Percentiles rank a stretch among this genome's conserved stretches.
Evolutionary conservation across 352 stramenopile genomes (phyloP).

Genomic region (Phytopythium vexans): DNA sequence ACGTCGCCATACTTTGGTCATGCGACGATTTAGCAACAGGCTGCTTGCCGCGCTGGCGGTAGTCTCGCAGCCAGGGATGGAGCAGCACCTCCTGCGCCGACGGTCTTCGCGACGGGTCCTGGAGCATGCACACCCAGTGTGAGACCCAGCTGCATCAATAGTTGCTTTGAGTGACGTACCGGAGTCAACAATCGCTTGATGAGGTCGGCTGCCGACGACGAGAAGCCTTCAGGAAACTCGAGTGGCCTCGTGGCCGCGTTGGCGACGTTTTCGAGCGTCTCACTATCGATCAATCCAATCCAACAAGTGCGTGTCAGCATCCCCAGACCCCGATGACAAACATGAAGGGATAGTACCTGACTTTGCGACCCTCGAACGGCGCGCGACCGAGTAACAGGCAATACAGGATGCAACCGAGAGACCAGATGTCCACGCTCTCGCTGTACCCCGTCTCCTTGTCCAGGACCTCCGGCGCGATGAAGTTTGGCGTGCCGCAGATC

Average conservation of each 20-base stretch:
- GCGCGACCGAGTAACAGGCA: slow-evolving; percentile 59
- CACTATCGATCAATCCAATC: slow-evolving; percentile 17
- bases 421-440: slow-evolving; percentile 76
- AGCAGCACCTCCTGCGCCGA: slow-evolving; percentile 47
- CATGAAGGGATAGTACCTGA: slow-evolving; percentile 33
- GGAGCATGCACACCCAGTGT: not conserved
- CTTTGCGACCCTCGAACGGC: slow-evolving; percentile 71
- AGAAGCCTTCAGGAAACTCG: slow-evolving; percentile 52
- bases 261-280: slow-evolving; percentile 69
- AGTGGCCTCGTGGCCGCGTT: slow-evolving; percentile 41
- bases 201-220: slow-evolving; percentile 45
- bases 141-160: no score
- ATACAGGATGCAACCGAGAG: slow-evolving; percentile 76
- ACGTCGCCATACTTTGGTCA: no score
- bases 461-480: slow-evolving; percentile 79
- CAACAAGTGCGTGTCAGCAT: not conserved
- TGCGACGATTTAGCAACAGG: no score
- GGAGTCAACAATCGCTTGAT: slow-evolving; percentile 58
- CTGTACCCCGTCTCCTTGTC: slow-evolving; percentile 39
- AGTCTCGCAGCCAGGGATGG: slow-evolving; percentile 52
- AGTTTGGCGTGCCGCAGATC: slow-evolving; percentile 82
- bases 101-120: slow-evolving; percentile 42
- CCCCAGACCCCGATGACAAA: not conserved
- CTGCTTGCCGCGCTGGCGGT: no score
- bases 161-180: slow-evolving; percentile 16